Base-by-base conservation (phyloP, 2,329 filamentous ascomycete species). In the Sporothrix mexicana region DNA sequence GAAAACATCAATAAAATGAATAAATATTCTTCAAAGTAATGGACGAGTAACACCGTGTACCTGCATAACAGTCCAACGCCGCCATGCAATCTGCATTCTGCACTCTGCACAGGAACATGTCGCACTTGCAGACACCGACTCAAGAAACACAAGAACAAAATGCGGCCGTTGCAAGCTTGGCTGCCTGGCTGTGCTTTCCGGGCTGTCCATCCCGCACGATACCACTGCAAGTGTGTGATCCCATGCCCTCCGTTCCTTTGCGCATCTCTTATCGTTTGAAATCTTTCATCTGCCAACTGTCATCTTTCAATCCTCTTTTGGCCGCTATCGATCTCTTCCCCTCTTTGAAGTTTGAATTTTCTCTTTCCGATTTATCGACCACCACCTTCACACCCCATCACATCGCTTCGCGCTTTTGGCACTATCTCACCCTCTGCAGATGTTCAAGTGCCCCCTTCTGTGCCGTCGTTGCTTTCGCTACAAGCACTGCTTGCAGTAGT, bases 401-500 rank as follows among this genome's bases (percentile, higher is more conserved):
- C 57, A 41, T 41, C 57, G 17, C 30, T 41, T 9, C 17, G 30
- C 57, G 15, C 57, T 20, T 61, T 61, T 25, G 59, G 41, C 41
- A 47, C 41, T 25, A 25, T 41, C 59, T 43, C 30, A 43, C 57
- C 25, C 43, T 15, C 36, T 47, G n/a, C 61, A 47, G 61, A 41
- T n/a, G 12, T 30, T 47, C 17, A 45, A 23, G 61, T 64, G 36
- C 61, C 36, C 36, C 25, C 45, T 51, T 51, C 45, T 68, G 64
- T 68, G 45, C 43, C 64, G 62, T 66, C 62, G 62, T 68, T 68
- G 45, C 64, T 68, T 68, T 68, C 23, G 64, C 64, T 51, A 30
- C 64, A 47, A 51, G 23, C 13, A 47, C 41, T 25, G 43, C 62
- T 7, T 66, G 62, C 62, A 66, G 62, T 45, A 47, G 62, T 49